Evolutionary conservation across 108 stramenopile species (phyloP).

Genomic region (Ochromonas danica): DNA sequence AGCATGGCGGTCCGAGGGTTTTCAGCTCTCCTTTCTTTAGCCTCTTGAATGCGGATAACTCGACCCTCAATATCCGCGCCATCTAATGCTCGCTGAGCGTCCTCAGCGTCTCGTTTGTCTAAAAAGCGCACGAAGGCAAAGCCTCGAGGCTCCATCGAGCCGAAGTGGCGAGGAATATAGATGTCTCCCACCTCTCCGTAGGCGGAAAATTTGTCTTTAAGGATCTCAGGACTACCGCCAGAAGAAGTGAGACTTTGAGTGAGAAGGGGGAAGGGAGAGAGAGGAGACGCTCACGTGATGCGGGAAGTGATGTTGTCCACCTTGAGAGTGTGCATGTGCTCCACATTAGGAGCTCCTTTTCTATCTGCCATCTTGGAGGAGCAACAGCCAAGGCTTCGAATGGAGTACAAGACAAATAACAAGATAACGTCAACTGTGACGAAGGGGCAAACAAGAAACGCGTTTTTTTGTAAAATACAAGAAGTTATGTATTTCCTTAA

Average conservation of each 20-base stretch:
- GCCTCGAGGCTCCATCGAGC: slow-evolving; percentile 45
- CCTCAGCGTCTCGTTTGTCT: slow-evolving; percentile 49
- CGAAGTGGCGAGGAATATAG: slow-evolving; percentile 51
- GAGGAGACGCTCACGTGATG: too few relatives aligned
- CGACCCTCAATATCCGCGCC: slow-evolving; percentile 49
- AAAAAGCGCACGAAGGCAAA: slow-evolving; percentile 57
- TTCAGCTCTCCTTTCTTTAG: background rate
- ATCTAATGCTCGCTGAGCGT: slow-evolving; percentile 47
- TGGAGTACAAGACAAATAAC: too few relatives aligned
- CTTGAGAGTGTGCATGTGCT: slow-evolving; percentile 50
- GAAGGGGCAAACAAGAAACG: too few relatives aligned
- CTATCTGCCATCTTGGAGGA: background rate
- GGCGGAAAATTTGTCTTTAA: slow-evolving; percentile 21
- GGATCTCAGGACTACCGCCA: background rate
- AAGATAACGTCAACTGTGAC: too few relatives aligned
- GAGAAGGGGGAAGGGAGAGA: background rate
- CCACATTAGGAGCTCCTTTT: slow-evolving; percentile 47
- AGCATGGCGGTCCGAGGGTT: background rate
- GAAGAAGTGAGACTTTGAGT: background rate
- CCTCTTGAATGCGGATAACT: slow-evolving; percentile 19
- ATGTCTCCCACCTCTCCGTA: slow-evolving; percentile 52
- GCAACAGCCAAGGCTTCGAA: too few relatives aligned
- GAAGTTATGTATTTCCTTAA: too few relatives aligned
- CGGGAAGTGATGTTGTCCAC: slow-evolving; percentile 51
- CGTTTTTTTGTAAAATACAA: too few relatives aligned